A percentile compares a stretch with the other conserved stretches of the same genome.
Evolutionary conservation across 345 rosid genomes (phyloP).

Genomic region (Linum usitatissimum): DNA sequence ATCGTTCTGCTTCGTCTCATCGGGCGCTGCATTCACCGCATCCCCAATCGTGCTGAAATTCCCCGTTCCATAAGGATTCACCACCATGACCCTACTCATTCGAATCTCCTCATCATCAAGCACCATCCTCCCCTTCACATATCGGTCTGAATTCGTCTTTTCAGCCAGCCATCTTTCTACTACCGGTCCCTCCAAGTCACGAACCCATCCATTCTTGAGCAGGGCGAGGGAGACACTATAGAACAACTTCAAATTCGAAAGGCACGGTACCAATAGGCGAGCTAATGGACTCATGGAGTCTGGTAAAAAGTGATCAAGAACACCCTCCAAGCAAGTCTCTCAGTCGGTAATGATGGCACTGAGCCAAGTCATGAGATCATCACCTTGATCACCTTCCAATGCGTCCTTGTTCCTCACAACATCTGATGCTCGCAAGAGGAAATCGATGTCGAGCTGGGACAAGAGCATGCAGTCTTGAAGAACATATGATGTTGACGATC

Average conservation of each 20-base stretch:
- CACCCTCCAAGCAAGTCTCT: background rate
- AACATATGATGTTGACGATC: background rate
- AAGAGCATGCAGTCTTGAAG: background rate
- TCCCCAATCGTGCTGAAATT: background rate
- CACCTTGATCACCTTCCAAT: background rate
- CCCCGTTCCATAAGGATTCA: background rate
- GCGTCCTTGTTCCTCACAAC: background rate
- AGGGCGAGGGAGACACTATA: background rate
- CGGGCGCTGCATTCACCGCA: background rate
- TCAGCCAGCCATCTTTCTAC: background rate
- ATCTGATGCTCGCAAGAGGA: background rate
- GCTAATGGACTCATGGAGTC: background rate
- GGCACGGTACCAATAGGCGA: background rate
- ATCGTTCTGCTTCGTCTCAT: background rate
- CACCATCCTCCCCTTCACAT: background rate
- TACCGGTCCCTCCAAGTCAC: background rate
- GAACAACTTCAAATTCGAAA: background rate
- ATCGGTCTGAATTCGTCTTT: background rate
- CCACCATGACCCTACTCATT: background rate
- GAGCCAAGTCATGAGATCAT: background rate
- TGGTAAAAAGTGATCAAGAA: background rate
- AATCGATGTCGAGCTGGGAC: background rate
- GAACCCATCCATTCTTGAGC: background rate
- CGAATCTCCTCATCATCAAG: background rate
- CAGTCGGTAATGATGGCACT: background rate